Evolutionary conservation across 441 rosid genomes (phyloP).

Genomic region (Theobroma grandiflorum): DNA sequence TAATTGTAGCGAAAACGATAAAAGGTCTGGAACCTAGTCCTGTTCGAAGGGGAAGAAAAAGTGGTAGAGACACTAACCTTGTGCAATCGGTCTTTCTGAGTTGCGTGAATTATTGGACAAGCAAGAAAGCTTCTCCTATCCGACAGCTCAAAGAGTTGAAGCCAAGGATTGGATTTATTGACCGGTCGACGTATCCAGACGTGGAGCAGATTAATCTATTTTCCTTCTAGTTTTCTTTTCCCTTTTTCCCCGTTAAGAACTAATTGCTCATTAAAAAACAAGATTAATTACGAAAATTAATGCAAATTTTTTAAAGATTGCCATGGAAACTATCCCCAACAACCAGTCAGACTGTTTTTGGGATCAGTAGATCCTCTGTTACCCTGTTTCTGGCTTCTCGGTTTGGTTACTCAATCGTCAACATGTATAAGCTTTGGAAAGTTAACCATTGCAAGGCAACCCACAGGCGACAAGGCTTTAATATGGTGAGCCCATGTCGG

Average conservation of each 20-base stretch:
- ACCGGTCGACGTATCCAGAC: background rate
- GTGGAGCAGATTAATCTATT: background rate
- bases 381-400: background rate
- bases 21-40: background rate
- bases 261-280: background rate
- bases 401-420: background rate
- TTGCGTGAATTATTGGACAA: background rate
- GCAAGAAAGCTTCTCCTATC: background rate
- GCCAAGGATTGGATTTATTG: constrained; percentile 3
- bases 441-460: background rate
- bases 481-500: background rate
- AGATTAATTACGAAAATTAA: background rate
- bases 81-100: background rate
- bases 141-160: background rate
- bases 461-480: background rate
- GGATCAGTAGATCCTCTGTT: background rate
- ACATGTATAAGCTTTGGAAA: background rate
- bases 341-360: background rate
- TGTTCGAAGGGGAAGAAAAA: background rate
- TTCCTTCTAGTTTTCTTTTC: background rate
- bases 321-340: background rate
- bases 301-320: background rate
- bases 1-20: constrained; percentile 5
- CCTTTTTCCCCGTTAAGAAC: background rate
- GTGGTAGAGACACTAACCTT: constrained; percentile 11